Percentiles rank a stretch among this genome's conserved stretches.
These are phyloP conservation scores for Ganoderma sinense DNA, from an alignment of 1,284 basidiomycete genomes.

Conservation along the genomic window DNA sequence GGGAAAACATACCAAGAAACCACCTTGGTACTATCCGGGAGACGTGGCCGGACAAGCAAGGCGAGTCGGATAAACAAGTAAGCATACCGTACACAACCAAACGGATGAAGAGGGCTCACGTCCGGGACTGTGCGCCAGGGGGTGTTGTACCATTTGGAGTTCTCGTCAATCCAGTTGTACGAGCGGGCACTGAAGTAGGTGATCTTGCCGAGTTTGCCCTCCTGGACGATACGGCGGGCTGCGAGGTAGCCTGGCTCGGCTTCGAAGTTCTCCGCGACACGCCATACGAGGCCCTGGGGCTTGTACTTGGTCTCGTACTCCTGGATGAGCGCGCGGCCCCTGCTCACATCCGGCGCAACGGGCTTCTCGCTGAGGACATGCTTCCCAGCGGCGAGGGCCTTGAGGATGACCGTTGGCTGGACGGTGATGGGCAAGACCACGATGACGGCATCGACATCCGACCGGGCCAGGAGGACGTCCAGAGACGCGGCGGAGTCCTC, in stretches of 20 bases:
- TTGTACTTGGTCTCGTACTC: constrained; percentile 72
- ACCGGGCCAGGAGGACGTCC: constrained; percentile 67
- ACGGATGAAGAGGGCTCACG: constrained; percentile 48
- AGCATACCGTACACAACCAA: neutral
- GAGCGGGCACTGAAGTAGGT: constrained; percentile 66
- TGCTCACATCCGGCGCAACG: constrained; percentile 73
- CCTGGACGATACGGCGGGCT: constrained; percentile 60
- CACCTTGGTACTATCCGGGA: constrained; percentile 76
- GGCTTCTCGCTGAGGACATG: constrained; percentile 91
- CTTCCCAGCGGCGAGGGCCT: constrained; percentile 76
- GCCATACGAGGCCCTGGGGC: constrained; percentile 79
- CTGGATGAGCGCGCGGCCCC: constrained; percentile 69
- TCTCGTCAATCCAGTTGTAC: constrained; percentile 64
- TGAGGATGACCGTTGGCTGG: constrained; percentile 74
- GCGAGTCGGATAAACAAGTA: neutral
- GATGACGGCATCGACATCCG: constrained; percentile 77
- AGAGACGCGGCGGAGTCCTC: constrained; percentile 54
- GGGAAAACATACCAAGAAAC: constrained; percentile 65
- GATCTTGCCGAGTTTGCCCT: constrained; percentile 71
- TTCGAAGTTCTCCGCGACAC: constrained; percentile 87
- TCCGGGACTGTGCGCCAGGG: constrained; percentile 86
- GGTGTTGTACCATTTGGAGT: constrained; percentile 81
- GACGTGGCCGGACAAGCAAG: neutral
- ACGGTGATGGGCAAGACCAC: constrained; percentile 80
- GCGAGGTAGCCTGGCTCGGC: constrained; percentile 67